Evolutionary conservation across 257 asterid species (phyloP), one percentile per base, ranked within the genome.

Genomic region (Solanum peruvianum): DNA sequence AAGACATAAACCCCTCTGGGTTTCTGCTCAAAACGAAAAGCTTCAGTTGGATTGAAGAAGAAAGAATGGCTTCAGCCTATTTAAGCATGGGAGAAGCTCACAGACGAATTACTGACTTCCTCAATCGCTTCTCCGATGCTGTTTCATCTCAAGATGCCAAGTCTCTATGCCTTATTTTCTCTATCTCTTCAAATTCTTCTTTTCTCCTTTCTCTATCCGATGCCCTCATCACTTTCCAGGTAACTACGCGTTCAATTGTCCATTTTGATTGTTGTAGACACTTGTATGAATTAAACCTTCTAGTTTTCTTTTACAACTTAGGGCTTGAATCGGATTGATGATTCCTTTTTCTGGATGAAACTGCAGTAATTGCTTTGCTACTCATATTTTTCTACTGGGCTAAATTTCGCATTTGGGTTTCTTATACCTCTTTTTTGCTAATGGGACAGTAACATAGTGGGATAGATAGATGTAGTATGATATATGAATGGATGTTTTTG

Each of bases 41-140:
- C 70, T 62, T 62, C 16, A n/a, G 21, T 37, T 73, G 29, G 5
- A 47, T 29, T 16, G 29, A 64, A 80, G 4, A 29, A 29, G 39
- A 25, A 77, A 3, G 23, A 47, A 80, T 78, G 84, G 29, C 66
- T 4, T 37, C 82, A 75, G 25, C 93, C 13, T 91, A 92, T 85
- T 49, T 94, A 90, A 94, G 98, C 92, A 94, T 95, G 98, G 98
- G 99, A 70, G 99, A 96, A 92, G 94, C 98, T 62, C 95, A 95
- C 92, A 88, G 98, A 75, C 89, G 98, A 84, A 93, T 97, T 86
- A 89, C 91, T 16, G 98, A 95, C 39, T 95, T 94, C 91, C 92
- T 95, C 0, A 92, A 89, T 45, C 98, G 95, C 73, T 96, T 95
- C 93, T 88, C 94, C 88, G 98, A 92, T 85, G 92, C 97, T 90